Conservation (phyloP, 768 basidiomycete species). For the Bullera alba region DNA sequence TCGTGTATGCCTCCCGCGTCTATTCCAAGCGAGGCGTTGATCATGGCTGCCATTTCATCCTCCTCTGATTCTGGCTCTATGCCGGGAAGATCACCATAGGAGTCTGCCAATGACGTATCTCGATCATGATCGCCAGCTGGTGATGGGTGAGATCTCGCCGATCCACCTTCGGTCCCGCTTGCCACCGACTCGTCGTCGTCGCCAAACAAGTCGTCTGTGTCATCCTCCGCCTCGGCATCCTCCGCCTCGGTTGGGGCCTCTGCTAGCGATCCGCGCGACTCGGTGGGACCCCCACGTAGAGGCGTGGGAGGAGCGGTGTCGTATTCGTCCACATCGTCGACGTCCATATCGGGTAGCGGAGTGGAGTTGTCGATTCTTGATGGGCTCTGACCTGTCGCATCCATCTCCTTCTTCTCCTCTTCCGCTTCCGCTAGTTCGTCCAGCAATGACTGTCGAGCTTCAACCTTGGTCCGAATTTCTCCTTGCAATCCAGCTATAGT, state of each 20-base stretch:
- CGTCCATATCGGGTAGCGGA: background rate
- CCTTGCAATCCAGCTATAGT: conserved; percentile 30
- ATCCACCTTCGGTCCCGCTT: background rate
- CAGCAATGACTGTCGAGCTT: conserved; percentile 22
- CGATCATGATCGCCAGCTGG: conserved; percentile 1
- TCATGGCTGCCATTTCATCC: conserved; percentile 23
- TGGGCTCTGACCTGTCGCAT: too few species aligned
- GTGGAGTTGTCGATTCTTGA: too few species aligned
- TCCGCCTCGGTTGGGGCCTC: conserved; percentile 1
- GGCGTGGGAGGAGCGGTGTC: too few species aligned
- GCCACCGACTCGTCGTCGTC: conserved; percentile 6
- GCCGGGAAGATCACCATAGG: background rate
- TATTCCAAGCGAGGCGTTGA: conserved; percentile 17
- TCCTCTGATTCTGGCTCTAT: conserved; percentile 12
- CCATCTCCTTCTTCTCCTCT: background rate
- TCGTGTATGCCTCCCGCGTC: conserved; percentile 1
- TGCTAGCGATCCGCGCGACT: background rate
- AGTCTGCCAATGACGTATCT: conserved; percentile 1
- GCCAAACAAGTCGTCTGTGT: conserved; percentile 13
- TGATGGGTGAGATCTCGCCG: too few species aligned
- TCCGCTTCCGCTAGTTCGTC: conserved; percentile 25
- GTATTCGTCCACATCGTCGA: background rate
- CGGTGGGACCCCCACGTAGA: background rate
- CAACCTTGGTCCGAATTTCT: conserved; percentile 32
- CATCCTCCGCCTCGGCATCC: conserved; percentile 15